These are phyloP conservation scores for Conoideocrella luteorostrata DNA, from an alignment of 2,329 filamentous ascomycete genomes.

Conservation along the genomic window DNA sequence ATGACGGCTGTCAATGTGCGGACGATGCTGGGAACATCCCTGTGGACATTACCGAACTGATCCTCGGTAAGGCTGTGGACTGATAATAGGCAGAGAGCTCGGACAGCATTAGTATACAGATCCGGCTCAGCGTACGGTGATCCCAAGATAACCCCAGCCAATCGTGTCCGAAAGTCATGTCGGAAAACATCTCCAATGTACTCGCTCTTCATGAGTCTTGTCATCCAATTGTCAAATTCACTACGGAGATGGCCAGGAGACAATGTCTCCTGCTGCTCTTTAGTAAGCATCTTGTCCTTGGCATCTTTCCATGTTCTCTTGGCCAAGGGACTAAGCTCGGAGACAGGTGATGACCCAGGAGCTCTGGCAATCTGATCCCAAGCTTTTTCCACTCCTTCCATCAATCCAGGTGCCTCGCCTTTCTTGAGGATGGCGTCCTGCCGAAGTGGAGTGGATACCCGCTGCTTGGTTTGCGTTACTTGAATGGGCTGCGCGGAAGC, in stretches of 20 bases:
- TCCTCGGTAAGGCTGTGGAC: constrained; percentile 74
- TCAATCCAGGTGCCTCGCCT: constrained; percentile 30
- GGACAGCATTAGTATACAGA: constrained; percentile 65
- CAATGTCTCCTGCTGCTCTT: constrained; percentile 49
- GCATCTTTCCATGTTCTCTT: constrained; percentile 43
- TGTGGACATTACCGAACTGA: constrained; percentile 76
- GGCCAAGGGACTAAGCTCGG: constrained; percentile 44
- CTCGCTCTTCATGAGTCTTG: constrained; percentile 38
- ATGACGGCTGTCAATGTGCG: constrained; percentile 65
- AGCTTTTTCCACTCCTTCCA: constrained; percentile 39
- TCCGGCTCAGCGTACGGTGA: constrained; percentile 64
- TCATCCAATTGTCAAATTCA: constrained; percentile 40
- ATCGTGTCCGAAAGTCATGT: constrained; percentile 58
- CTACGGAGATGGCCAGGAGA: constrained; percentile 42
- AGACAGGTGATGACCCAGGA: constrained; percentile 41
- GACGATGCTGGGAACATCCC: constrained; percentile 69
- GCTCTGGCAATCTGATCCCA: constrained; percentile 37
- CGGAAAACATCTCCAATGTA: constrained; percentile 64
- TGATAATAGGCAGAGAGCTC: constrained; percentile 61
- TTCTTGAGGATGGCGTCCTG: constrained; percentile 40
- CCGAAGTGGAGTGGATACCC: constrained; percentile 34
- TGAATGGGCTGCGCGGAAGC: constrained; percentile 24
- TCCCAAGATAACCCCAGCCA: constrained; percentile 65
- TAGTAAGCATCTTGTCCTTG: constrained; percentile 41
- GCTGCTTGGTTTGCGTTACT: constrained; percentile 24